A percentile compares a stretch with the other conserved stretches of the same genome.
These are phyloP conservation scores for Nelumbo lutea DNA, from an alignment of 164 flowering plant genomes.

Conservation along the genomic window DNA sequence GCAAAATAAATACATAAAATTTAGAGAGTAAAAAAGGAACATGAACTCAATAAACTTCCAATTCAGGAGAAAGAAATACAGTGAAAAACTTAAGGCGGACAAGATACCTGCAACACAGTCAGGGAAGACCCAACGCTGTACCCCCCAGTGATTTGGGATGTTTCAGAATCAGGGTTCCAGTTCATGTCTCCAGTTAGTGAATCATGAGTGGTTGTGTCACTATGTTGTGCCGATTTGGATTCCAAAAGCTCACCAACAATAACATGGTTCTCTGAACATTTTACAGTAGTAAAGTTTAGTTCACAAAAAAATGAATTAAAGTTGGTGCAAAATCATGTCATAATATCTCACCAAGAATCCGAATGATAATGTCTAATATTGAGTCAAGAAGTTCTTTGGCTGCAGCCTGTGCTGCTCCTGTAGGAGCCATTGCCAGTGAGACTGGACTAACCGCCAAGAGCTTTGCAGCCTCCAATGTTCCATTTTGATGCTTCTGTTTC, in stretches of 20 bases:
- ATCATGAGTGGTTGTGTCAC: constrained; percentile 63
- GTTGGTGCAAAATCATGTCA: background rate
- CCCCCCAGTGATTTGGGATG: constrained; percentile 86
- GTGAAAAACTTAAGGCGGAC: background rate
- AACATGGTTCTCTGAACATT: constrained; percentile 82
- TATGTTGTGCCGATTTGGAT: constrained; percentile 50
- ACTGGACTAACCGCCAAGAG: constrained; percentile 89
- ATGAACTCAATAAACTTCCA: too few relatives aligned
- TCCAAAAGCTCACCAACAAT: constrained; percentile 94
- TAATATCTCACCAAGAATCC: constrained; percentile 70
- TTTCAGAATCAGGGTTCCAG: constrained; percentile 80
- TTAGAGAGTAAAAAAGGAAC: background rate
- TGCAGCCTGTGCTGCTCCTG: constrained; percentile 80
- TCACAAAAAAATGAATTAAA: background rate
- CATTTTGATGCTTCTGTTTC: constrained; percentile 77
- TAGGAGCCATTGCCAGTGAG: constrained; percentile 84
- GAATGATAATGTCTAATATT: constrained; percentile 62
- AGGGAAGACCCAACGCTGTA: constrained; percentile 86
- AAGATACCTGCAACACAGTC: constrained; percentile 86
- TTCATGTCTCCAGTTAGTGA: constrained; percentile 50
- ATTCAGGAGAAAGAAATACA: too few relatives aligned
- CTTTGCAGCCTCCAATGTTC: constrained; percentile 48
- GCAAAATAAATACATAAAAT: constrained; percentile 7
- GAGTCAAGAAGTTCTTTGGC: constrained; percentile 86
- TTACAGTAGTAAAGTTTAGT: constrained; percentile 8